phyloP scores from a whole-genome alignment of 1,284 basidiomycete genomes.

The Cryptococcus sp. region DNA sequence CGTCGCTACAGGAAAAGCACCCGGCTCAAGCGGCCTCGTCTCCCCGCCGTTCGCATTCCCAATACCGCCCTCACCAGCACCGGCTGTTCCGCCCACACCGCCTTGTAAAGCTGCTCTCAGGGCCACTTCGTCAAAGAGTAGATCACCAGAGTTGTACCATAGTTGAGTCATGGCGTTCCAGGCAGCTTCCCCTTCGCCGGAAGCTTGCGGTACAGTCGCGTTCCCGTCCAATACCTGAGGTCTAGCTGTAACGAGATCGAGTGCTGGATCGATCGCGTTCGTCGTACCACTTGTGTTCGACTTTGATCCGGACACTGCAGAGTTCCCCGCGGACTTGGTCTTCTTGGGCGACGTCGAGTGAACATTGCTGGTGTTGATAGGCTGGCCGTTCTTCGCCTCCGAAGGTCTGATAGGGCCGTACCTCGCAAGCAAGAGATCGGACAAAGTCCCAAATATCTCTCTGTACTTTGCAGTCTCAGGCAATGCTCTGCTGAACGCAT shows the following conservation, averaged over 20 bases:
- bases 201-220: conserved; percentile 4
- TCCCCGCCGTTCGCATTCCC: not conserved
- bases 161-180: conserved; percentile 41
- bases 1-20: not conserved
- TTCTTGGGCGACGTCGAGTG: not conserved
- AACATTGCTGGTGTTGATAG: not conserved
- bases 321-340: not conserved
- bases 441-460: conserved; percentile 28
- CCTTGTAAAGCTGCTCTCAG: not conserved
- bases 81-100: not conserved
- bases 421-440: conserved; percentile 23
- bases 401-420: conserved; percentile 18
- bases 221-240: not conserved
- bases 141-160: conserved; percentile 34
- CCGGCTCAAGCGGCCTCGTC: not conserved
- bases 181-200: conserved; percentile 10
- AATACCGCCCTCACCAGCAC: not conserved
- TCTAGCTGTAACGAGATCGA: not conserved
- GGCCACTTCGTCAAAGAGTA: conserved; percentile 23
- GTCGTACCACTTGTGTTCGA: not conserved
- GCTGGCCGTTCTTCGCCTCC: not conserved
- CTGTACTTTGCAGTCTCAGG: conserved; percentile 29
- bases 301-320: no score
- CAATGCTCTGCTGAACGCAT: conserved; percentile 30
- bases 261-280: not conserved